Conservation (phyloP, 2,329 filamentous ascomycete genomes). For the Penicillium janthinellum region DNA sequence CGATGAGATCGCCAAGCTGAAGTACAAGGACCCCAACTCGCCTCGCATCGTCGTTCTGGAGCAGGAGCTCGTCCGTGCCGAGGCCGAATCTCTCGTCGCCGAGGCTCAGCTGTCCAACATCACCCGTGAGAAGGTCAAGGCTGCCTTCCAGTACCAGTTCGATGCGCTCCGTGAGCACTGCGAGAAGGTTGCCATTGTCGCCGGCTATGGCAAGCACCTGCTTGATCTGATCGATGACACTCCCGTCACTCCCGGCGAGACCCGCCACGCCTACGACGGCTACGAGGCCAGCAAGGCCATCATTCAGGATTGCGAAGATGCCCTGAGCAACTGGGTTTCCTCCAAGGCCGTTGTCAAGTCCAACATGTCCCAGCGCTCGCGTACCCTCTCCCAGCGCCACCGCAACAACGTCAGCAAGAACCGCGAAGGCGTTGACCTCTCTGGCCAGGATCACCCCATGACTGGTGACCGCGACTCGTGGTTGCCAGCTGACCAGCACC, state of each 20-base stretch:
- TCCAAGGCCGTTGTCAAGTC: constrained; percentile 86
- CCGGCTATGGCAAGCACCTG: constrained; percentile 97
- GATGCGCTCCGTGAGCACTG: constrained; percentile 96
- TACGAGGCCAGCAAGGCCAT: constrained; percentile 98
- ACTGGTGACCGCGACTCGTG: constrained; percentile 78
- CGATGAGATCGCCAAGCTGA: constrained; percentile 96
- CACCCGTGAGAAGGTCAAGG: constrained; percentile 98
- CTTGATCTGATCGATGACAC: constrained; percentile 95
- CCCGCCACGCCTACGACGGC: constrained; percentile 90
- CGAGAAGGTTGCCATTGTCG: constrained; percentile 97
- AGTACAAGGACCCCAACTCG: constrained; percentile 99
- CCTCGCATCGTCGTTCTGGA: constrained; percentile 97
- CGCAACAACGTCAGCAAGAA: constrained; percentile 69
- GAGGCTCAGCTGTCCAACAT: constrained; percentile 99
- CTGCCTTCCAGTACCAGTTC: constrained; percentile 97
- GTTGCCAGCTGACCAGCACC: constrained; percentile 70
- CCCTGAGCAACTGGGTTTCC: constrained; percentile 94
- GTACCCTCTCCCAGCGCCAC: constrained; percentile 83
- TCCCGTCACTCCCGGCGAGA: constrained; percentile 95
- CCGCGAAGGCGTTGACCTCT: constrained; percentile 78
- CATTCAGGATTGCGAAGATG: constrained; percentile 98
- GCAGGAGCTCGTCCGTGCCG: constrained; percentile 96
- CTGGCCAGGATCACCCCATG: constrained; percentile 76
- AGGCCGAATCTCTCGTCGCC: constrained; percentile 97
- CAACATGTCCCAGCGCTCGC: constrained; percentile 82